Evolutionary conservation across 2,329 filamentous ascomycete genomes (phyloP), one percentile per base, ranked within the genome.

Genomic region (Paramyrothecium sp.): DNA sequence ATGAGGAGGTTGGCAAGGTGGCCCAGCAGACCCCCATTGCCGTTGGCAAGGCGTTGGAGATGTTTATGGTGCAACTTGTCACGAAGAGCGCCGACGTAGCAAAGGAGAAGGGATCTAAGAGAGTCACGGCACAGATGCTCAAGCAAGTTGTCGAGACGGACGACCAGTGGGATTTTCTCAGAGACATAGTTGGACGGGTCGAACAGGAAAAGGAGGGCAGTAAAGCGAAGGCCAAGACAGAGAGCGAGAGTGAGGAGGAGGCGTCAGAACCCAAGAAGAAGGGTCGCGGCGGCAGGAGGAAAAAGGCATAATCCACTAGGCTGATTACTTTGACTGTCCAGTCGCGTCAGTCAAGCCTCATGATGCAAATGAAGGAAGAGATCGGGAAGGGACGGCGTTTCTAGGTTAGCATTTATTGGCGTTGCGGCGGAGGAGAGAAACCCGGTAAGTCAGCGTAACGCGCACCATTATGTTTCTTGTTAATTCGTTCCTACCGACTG

Each of bases 1-100:
- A 99, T 69, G 95, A 99, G 70, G 95, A 99, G 72, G 93, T 99
- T 0, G 95, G 95, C 60, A 99, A 99, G 77, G 95, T 99, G 11
- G 93, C 95, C 3, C 95, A 99, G 75, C 95, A 98, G 60, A 97
- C 95, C 1, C 94, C 94, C 17, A 96, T 97, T 56, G 95, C 94
- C 23, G 94, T 98, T 49, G 91, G 91, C 64, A 97, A 97, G 79
- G 95, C 95, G 17, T 82, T 99, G 7, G 95, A 99, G 76, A 82
- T 99, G 10, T 99, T 99, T 72, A 99, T 99, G 95, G 92, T 98
- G 61, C 89, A 91, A 47, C 83, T 99, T 56, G 94, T 98, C 60
- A 88, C 88, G 26, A 94, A 93, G 71, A 92, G 93, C 57, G 92
- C 95, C 51, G 86, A 89, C 54, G 88, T 97, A 64, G 94, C 95